Percentiles rank a stretch among this genome's conserved stretches.
Conservation (phyloP, 2,329 filamentous ascomycete genomes). For the Penicillium hesseltinei region DNA sequence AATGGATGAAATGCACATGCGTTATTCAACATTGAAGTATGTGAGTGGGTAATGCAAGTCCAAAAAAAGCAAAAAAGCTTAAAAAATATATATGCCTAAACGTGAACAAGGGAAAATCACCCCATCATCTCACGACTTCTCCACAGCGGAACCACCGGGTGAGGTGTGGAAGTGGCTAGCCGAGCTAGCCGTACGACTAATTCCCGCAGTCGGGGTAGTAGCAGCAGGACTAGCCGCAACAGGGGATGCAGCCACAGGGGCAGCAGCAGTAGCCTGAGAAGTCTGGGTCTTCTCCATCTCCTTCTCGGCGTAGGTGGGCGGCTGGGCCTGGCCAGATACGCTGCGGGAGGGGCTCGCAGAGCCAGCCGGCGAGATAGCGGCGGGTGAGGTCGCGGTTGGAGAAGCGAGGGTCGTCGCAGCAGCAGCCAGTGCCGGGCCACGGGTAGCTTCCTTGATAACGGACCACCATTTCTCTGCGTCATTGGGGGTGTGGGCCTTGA, state of each 20-base stretch:
- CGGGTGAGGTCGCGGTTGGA: constrained; percentile 12
- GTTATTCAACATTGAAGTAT: background rate
- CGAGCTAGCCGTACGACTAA: constrained; percentile 27
- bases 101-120: too few relatives aligned
- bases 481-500: constrained; percentile 79
- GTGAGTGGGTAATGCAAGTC: background rate
- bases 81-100: background rate
- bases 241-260: constrained; percentile 2
- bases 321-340: constrained; percentile 13
- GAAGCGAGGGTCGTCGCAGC: constrained; percentile 6
- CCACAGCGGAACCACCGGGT: constrained; percentile 26
- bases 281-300: constrained; percentile 10
- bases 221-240: constrained; percentile 7
- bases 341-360: constrained; percentile 13
- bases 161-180: constrained; percentile 30
- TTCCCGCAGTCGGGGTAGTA: constrained; percentile 8
- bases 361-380: constrained; percentile 13
- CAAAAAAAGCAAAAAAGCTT: background rate
- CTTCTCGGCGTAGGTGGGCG: constrained; percentile 29
- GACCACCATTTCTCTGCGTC: constrained; percentile 86
- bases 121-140: constrained; percentile 8
- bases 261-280: background rate
- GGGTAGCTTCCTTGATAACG: constrained; percentile 54
- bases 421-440: constrained; percentile 4
- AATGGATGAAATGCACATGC: background rate